phyloP scores from a whole-genome alignment of 2,329 filamentous ascomycete species.

The Penicillium italicum region DNA sequence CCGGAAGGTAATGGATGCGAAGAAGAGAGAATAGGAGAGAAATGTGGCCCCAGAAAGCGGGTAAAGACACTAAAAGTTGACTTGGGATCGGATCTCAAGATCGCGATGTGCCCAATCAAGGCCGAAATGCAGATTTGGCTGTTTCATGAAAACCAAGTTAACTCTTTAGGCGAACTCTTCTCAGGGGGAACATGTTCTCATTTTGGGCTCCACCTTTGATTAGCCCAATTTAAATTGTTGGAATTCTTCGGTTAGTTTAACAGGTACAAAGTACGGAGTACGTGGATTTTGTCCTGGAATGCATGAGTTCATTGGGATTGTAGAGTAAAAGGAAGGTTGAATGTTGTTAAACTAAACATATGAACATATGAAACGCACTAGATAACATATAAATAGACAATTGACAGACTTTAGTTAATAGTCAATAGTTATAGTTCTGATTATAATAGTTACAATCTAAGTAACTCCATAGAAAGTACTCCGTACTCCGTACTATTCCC shows the following conservation, averaged over 20 bases:
- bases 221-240: constrained; percentile 20
- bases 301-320: neutral
- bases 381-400: neutral
- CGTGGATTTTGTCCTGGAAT: no score
- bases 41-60: constrained; percentile 10
- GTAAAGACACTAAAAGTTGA: neutral
- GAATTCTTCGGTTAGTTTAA: neutral
- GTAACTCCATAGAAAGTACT: no score
- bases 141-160: neutral
- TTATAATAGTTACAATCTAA: no score
- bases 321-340: neutral
- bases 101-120: constrained; percentile 9
- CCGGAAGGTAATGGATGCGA: constrained; percentile 2
- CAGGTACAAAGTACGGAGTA: no score
- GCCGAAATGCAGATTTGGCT: neutral
- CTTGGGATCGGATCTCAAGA: constrained; percentile 6
- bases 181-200: constrained; percentile 17
- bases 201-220: constrained; percentile 23
- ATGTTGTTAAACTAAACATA: neutral
- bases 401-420: no score
- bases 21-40: constrained; percentile 11
- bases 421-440: no score
- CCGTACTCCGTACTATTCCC: neutral
- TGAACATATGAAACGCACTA: neutral
- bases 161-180: constrained; percentile 4